Percentiles rank a stretch among this genome's conserved stretches.
Evolutionary conservation across 1,284 basidiomycete species (phyloP).

Genomic region (Pseudozyma thailandica): DNA sequence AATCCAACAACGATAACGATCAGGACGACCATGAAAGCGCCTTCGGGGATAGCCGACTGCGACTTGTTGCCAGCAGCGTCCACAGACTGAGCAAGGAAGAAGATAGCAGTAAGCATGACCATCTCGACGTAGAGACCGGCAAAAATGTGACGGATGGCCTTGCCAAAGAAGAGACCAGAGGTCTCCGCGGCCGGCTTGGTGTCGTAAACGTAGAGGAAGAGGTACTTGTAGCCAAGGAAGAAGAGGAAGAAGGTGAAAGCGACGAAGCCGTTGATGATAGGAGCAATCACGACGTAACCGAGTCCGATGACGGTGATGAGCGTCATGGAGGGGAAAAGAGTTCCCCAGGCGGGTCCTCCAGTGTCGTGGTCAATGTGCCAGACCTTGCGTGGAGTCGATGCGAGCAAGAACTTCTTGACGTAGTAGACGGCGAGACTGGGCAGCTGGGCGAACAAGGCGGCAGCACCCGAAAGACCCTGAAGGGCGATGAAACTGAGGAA

Average conservation of each 20-base stretch:
- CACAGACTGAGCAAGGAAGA: constrained; percentile 59
- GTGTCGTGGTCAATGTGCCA: constrained; percentile 80
- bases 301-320: constrained; percentile 61
- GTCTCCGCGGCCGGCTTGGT: constrained; percentile 82
- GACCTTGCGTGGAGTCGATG: constrained; percentile 87
- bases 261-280: constrained; percentile 91
- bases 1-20: constrained; percentile 79
- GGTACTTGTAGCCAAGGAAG: constrained; percentile 75
- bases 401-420: constrained; percentile 83
- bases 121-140: constrained; percentile 74
- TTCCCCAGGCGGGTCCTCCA: constrained; percentile 81
- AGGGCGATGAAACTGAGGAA: constrained; percentile 83
- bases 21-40: constrained; percentile 82
- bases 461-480: constrained; percentile 70
- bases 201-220: constrained; percentile 73
- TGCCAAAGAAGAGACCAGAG: constrained; percentile 93
- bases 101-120: constrained; percentile 63
- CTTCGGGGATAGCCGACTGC: constrained; percentile 59
- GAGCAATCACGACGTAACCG: constrained; percentile 87
- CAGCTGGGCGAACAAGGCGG: constrained; percentile 82
- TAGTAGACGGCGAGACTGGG: constrained; percentile 83
- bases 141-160: constrained; percentile 90
- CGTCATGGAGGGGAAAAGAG: constrained; percentile 71
- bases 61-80: constrained; percentile 35
- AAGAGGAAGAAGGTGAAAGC: constrained; percentile 83